These are phyloP conservation scores for Tulasnella sp. DNA, from an alignment of 768 basidiomycete species.

Conservation along the genomic window DNA sequence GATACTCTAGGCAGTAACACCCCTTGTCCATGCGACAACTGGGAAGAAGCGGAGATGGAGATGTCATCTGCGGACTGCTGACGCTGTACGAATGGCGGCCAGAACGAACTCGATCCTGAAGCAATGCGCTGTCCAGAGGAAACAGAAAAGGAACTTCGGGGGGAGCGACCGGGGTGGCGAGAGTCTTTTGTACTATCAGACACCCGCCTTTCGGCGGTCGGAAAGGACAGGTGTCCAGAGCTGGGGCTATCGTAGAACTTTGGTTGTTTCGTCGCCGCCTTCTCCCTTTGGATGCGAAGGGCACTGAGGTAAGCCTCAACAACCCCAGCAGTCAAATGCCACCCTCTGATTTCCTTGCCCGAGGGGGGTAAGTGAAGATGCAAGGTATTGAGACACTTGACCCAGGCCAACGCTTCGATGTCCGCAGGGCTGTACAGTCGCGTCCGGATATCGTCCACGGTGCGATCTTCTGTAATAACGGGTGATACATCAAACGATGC, in stretches of 20 bases:
- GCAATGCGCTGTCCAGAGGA: background rate
- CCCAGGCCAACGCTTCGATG: slow-evolving; percentile 3
- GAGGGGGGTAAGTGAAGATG: background rate
- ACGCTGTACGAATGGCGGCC: background rate
- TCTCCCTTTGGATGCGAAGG: background rate
- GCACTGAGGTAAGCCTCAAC: slow-evolving; percentile 11
- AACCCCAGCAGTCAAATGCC: slow-evolving; percentile 17
- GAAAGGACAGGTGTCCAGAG: too few species aligned
- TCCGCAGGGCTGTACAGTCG: background rate
- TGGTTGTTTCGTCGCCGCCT: background rate
- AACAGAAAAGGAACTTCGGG: background rate
- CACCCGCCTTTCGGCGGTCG: too few species aligned
- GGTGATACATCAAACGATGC: slow-evolving; percentile 2
- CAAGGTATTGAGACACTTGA: background rate
- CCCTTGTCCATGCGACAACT: background rate
- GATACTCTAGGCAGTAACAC: background rate
- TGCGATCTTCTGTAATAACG: background rate
- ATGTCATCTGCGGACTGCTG: background rate
- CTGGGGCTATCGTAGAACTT: too few species aligned
- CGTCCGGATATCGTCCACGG: background rate
- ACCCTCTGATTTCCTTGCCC: slow-evolving; percentile 14
- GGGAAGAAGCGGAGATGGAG: background rate
- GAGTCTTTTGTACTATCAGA: too few species aligned
- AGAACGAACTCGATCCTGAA: background rate
- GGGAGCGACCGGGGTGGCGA: background rate